Evolutionary conservation across 176 grass and related monocot species (phyloP).

Genomic region (Eleusine indica): DNA sequence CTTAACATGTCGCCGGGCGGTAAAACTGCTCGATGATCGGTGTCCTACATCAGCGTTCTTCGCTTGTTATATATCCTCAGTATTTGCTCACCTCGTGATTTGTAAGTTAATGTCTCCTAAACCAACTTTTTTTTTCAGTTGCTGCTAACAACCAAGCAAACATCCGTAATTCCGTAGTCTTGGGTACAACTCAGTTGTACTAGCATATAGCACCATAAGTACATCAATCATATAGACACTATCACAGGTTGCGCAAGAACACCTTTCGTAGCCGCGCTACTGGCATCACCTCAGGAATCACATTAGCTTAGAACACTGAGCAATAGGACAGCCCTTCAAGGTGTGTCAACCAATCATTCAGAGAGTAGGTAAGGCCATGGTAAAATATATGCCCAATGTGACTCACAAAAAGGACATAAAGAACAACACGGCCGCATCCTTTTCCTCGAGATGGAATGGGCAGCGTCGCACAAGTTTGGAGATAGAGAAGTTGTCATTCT

Average conservation of each 20-base stretch:
- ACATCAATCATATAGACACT: not conserved
- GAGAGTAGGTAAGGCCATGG: slow-evolving; percentile 9
- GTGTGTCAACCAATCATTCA: slow-evolving; percentile 24
- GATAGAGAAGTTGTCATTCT: not conserved
- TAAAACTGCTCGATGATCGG: not conserved
- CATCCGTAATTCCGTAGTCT: not conserved
- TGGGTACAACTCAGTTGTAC: not conserved
- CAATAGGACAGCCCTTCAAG: slow-evolving; percentile 40
- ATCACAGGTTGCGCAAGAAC: slow-evolving; percentile 33
- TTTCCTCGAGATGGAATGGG: slow-evolving; percentile 34
- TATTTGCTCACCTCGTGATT: not conserved
- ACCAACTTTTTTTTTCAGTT: not conserved
- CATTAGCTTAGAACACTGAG: slow-evolving; percentile 16
- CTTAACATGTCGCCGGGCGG: not conserved
- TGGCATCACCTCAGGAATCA: not conserved
- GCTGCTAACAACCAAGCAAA: not conserved
- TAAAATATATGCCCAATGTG: not conserved
- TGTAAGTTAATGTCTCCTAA: not conserved
- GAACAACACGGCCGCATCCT: not conserved
- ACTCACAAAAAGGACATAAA: not conserved
- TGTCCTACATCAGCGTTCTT: too few species aligned
- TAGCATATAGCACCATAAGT: not conserved
- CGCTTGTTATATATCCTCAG: not conserved
- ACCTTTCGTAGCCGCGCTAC: slow-evolving; percentile 54
- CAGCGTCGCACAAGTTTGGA: slow-evolving; percentile 12